Conservation (phyloP, 2,329 filamentous ascomycete genomes). For the Tolypocladium tropicale region DNA sequence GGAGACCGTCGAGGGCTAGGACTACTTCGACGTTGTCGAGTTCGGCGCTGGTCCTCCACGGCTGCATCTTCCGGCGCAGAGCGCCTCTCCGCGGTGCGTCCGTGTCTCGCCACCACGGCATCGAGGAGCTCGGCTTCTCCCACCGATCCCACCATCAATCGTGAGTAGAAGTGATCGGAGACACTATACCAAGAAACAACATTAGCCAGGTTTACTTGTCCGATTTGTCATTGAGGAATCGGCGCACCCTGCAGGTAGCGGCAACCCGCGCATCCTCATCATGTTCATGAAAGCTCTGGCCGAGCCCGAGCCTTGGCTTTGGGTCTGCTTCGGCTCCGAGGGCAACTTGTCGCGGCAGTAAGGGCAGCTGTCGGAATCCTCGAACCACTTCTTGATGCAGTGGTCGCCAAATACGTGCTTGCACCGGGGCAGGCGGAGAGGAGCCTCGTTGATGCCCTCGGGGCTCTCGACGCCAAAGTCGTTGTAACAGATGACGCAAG, state of each 20-base stretch:
- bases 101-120: constrained; percentile 6
- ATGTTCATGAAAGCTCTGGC: constrained; percentile 19
- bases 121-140: constrained; percentile 8
- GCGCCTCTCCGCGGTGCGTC: constrained; percentile 11
- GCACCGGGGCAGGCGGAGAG: constrained; percentile 49
- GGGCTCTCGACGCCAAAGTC: constrained; percentile 47
- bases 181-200: not conserved
- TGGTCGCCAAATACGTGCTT: constrained; percentile 54
- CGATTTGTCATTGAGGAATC: not conserved
- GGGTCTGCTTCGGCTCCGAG: constrained; percentile 28
- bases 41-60: constrained; percentile 16
- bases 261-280: constrained; percentile 16
- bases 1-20: not conserved
- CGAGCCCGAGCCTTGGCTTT: constrained; percentile 7
- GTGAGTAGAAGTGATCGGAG: constrained; percentile 11
- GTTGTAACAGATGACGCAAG: constrained; percentile 55
- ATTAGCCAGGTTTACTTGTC: not conserved
- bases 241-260: constrained; percentile 12
- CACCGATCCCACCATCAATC: constrained; percentile 6
- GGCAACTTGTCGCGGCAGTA: constrained; percentile 54
- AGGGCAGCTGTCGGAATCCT: constrained; percentile 51
- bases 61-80: constrained; percentile 16
- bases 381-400: constrained; percentile 57
- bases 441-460: constrained; percentile 46
- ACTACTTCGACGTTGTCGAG: constrained; percentile 14